Base-by-base conservation (phyloP, 1,139 yeast species). In the Taphrina communis region DNA sequence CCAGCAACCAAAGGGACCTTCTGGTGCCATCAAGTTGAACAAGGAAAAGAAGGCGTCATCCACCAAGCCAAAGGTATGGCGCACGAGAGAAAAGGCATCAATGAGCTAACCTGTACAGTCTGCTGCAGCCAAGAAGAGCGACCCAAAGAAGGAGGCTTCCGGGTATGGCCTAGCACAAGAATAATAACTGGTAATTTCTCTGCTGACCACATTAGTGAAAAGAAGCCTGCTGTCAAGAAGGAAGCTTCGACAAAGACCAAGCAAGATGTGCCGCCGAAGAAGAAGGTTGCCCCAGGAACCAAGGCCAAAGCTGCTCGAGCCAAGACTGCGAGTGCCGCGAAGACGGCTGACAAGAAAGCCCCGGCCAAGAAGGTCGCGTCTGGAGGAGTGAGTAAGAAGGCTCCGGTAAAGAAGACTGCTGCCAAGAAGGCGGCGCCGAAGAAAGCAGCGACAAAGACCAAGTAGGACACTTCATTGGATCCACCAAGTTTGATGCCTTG, bases 21-120 rank as follows among this genome's bases (percentile, higher is more conserved):
- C 90, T 39, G 92, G 92, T 58, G 88, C 91, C 41, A 86, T 88
- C 73, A 88, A 88, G 79, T 79, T 86, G 73, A 82, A 81, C 75
- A 85, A 85, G 82, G 78, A 79, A 75, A 80, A 77, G 63, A 78
- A 79, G 73, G 77, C 77, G 67, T 75, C 76, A 39, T 12, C 48
- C n/a, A 25, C 48, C 8, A 44, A 44, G 48, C 48, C 48, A 44
- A 44, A 44, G 48, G 48, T 44, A 5, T 44, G 19, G 19, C 48
- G 6, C 19, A 12, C 48, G 8, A 12, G 14, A 14, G 19, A 1
- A 7, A 19, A 44, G 4, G 8, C 2, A 17, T 21, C 25, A 67
- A 65, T 35, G 69, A 69, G 17, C 70, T 73, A 14, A 70, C 35
- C 21, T 38, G 7, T 73, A 21, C 73, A 73, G 69, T 74, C 75